These are phyloP conservation scores for Fusarium sp. DNA, from an alignment of 2,329 filamentous ascomycete species.

Conservation along the genomic window DNA sequence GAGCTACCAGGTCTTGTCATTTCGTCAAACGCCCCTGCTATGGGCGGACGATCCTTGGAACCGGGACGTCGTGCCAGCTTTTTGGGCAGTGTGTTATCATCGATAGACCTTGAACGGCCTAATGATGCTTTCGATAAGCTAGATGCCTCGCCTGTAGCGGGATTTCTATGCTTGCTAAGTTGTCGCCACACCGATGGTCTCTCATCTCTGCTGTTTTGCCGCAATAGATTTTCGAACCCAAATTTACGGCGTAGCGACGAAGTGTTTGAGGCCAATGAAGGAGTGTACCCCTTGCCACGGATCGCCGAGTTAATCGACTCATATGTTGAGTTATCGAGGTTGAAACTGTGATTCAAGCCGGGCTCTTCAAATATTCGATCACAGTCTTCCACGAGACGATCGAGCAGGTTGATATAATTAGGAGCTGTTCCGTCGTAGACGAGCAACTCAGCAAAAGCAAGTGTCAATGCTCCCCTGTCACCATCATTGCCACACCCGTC, in stretches of 20 bases:
- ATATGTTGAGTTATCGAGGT: slow-evolving; percentile 58
- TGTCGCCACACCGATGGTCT: slow-evolving; percentile 85
- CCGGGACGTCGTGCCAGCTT: slow-evolving; percentile 60
- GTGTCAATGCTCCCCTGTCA: slow-evolving; percentile 87
- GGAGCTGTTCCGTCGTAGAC: slow-evolving; percentile 82
- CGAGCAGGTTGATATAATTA: slow-evolving; percentile 88
- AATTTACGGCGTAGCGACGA: slow-evolving; percentile 89
- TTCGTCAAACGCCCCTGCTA: slow-evolving; percentile 73
- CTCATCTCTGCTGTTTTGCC: slow-evolving; percentile 83
- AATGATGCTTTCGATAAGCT: slow-evolving; percentile 77
- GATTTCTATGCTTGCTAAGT: slow-evolving; percentile 82
- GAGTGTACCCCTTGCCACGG: slow-evolving; percentile 72
- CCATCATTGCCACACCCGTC: slow-evolving; percentile 93
- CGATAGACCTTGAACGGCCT: slow-evolving; percentile 81
- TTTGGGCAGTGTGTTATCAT: slow-evolving; percentile 67
- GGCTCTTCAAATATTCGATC: slow-evolving; percentile 85
- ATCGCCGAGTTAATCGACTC: slow-evolving; percentile 70
- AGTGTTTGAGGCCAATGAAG: slow-evolving; percentile 85
- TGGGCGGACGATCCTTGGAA: slow-evolving; percentile 70
- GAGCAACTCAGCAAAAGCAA: slow-evolving; percentile 88
- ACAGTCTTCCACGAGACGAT: slow-evolving; percentile 89
- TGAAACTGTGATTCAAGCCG: slow-evolving; percentile 56
- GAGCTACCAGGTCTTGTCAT: slow-evolving; percentile 68
- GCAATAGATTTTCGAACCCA: slow-evolving; percentile 79
- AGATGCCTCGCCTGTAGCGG: slow-evolving; percentile 69